Evolutionary conservation across 2,329 filamentous ascomycete species (phyloP).

Genomic region (Juglanconis juglandina): DNA sequence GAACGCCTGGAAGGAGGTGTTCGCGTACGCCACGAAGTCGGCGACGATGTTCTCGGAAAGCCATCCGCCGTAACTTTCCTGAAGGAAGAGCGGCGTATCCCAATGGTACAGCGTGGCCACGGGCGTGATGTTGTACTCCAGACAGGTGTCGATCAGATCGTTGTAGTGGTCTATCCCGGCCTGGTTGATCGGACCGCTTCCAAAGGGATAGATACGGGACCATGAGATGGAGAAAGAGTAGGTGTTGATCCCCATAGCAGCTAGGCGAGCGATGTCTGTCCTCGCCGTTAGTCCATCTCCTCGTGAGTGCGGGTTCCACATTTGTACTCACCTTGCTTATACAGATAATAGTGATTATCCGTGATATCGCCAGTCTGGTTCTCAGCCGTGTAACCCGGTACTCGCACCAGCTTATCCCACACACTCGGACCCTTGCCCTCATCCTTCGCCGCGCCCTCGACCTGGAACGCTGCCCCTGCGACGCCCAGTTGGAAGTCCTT

Average conservation of each 20-base stretch:
- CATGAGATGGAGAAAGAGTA: constrained; percentile 16
- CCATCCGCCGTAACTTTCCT: constrained; percentile 13
- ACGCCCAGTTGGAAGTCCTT: constrained; percentile 10
- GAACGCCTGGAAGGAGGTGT: constrained; percentile 8
- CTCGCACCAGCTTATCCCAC: constrained; percentile 8
- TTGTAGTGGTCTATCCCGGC: constrained; percentile 15
- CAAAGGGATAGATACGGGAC: constrained; percentile 15
- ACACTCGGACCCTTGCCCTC: constrained; percentile 10
- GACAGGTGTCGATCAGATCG: constrained; percentile 14
- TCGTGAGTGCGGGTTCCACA: too few species aligned
- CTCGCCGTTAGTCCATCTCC: not conserved
- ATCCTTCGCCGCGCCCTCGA: constrained; percentile 11
- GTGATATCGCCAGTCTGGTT: constrained; percentile 11
- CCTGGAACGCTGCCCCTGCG: constrained; percentile 8
- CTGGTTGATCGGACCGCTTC: constrained; percentile 12
- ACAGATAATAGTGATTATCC: constrained; percentile 14
- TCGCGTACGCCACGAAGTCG: constrained; percentile 13
- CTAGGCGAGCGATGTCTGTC: constrained; percentile 11
- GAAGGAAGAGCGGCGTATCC: constrained; percentile 13
- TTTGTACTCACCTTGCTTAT: constrained; percentile 12
- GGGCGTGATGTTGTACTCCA: constrained; percentile 12
- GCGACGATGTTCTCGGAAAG: constrained; percentile 13
- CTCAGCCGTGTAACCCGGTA: constrained; percentile 5
- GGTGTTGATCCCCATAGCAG: constrained; percentile 14
- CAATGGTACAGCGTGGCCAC: constrained; percentile 11